Evolutionary conservation across 208 protist genomes (phyloP).

Genomic region (Herpetomonas samuelpessoai): DNA sequence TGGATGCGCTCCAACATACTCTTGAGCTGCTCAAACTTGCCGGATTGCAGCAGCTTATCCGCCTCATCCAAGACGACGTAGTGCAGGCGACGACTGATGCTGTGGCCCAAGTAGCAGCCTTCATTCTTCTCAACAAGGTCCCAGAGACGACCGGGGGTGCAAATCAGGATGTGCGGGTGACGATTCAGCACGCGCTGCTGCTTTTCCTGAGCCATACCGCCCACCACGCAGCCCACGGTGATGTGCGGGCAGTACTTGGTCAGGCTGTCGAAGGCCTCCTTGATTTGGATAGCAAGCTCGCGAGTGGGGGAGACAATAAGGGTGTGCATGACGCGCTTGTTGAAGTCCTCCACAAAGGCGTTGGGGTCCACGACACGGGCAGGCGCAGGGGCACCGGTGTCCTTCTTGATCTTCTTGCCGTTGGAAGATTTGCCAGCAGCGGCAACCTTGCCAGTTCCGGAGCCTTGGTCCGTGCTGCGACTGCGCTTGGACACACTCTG

Average conservation of each 20-base stretch:
- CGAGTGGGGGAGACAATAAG: slow-evolving; percentile 98
- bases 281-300: slow-evolving; percentile 98
- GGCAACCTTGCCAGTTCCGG: neutral
- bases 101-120: slow-evolving; percentile 93
- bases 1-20: slow-evolving; percentile 97
- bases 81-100: slow-evolving; percentile 89
- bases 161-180: slow-evolving; percentile 91
- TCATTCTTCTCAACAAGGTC: slow-evolving; percentile 88
- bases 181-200: slow-evolving; percentile 90
- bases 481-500: neutral
- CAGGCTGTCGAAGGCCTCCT: slow-evolving; percentile 70
- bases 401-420: neutral
- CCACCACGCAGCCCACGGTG: slow-evolving; percentile 75
- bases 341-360: slow-evolving; percentile 7
- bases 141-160: slow-evolving; percentile 88
- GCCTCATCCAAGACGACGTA: slow-evolving; percentile 99
- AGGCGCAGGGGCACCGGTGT: neutral
- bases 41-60: slow-evolving; percentile 97
- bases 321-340: slow-evolving; percentile 70
- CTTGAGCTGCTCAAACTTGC: slow-evolving; percentile 96
- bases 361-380: neutral
- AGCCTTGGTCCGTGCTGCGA: neutral
- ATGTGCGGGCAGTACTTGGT: slow-evolving; percentile 52
- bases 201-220: slow-evolving; percentile 88
- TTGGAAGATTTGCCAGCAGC: neutral